Evolutionary conservation across 495 filamentous ascomycete species (phyloP).

Genomic region (Xylaria scruposa): DNA sequence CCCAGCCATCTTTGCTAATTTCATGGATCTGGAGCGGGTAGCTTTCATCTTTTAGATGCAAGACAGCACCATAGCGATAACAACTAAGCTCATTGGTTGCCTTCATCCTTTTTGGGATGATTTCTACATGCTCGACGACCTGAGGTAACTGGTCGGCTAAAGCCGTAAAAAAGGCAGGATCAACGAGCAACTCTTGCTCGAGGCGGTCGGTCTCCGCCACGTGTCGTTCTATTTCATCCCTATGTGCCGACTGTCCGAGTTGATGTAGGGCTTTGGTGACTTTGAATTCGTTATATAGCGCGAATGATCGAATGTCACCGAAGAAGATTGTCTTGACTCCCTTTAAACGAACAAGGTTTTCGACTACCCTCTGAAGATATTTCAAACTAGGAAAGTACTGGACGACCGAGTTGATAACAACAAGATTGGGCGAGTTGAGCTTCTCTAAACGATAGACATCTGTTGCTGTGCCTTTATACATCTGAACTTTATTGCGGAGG

Average conservation of each 20-base stretch:
- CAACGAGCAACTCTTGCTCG: slow-evolving; percentile 25
- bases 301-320: slow-evolving; percentile 32
- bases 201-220: slow-evolving; percentile 19
- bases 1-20: neutral
- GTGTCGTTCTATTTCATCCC: slow-evolving; percentile 11
- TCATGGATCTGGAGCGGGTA: neutral
- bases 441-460: slow-evolving; percentile 9
- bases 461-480: slow-evolving; percentile 8
- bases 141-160: slow-evolving; percentile 11
- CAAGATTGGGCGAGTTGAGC: neutral
- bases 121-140: slow-evolving; percentile 32
- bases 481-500: neutral
- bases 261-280: slow-evolving; percentile 13
- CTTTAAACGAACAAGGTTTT: slow-evolving; percentile 23
- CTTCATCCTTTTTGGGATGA: slow-evolving; percentile 33
- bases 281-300: slow-evolving; percentile 30
- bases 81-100: slow-evolving; percentile 33
- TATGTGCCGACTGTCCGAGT: neutral
- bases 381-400: slow-evolving; percentile 26
- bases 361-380: slow-evolving; percentile 27
- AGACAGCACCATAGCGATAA: slow-evolving; percentile 33
- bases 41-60: slow-evolving; percentile 17
- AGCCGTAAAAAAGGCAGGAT: slow-evolving; percentile 27
- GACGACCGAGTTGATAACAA: slow-evolving; percentile 12
- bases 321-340: slow-evolving; percentile 29